Evolutionary conservation across 768 basidiomycete species (phyloP), one percentile per base, ranked within the genome.

Genomic region (Boletus vermiculosoides): DNA sequence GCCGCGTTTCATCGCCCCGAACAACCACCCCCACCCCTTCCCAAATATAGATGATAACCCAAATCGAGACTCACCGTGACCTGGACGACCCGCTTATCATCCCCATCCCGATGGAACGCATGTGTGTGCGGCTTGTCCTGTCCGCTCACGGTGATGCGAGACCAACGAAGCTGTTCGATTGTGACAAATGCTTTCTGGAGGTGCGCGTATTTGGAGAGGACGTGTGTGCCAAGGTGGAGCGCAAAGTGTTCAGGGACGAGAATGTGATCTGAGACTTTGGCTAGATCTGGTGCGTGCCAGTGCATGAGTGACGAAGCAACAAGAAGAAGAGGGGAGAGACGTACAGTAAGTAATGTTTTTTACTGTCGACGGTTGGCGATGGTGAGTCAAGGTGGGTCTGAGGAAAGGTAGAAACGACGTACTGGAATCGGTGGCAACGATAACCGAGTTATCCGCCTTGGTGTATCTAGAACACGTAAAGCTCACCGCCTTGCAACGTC

Each of bases 371-470:
- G 36, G 20, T 6, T 30, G 42, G 36, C 22, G 41, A n/a, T 22
- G 52, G 28, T 39, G 25, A 44, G 34, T 25, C 42, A 36, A 5
- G 2, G 6, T 33, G 23, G 7, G 30, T 10, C 25, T 25, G 45
- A 30, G 25, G 18, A 45, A 31, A 11, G 4, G 10, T 16, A 1
- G 8, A 4, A 0, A 50, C 5, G 36, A 77, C 88, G 65, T 64
- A 92, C 92, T 87, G 1, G 92, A 91, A 74, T 98, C 95, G 1
- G 94, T 98, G 3, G 95, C 87, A 2, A 98, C 92, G 11, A 97
- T 80, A 11, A 87, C 84, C 3, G 81, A 81, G 73, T 98, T 98
- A 67, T 98, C 92, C 0, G 90, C 92, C 61, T 92, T 63, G 4
- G 92, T 96, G 72, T 90, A 98, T 64, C 92, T 92, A 45, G 44